Evolutionary conservation across 192 early-diverging fungal species (phyloP), one percentile per base, ranked within the genome.

Genomic region (Umbelopsis isabellina): DNA sequence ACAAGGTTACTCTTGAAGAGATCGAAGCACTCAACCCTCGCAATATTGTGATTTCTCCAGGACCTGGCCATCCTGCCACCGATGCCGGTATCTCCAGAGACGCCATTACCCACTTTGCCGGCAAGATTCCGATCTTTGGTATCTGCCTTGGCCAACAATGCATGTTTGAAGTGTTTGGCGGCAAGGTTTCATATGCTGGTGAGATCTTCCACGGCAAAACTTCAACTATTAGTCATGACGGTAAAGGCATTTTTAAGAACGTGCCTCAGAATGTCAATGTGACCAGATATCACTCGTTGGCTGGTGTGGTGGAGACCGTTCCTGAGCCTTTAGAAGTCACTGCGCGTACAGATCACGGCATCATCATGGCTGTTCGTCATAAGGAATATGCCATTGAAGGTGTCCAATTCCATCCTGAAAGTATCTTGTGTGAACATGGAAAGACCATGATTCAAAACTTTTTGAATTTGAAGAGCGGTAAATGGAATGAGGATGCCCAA

Each of bases 171-270:
- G 83, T 92, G 46, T 99, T 90, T 74, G 98, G 98, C 46, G 97
- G 96, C 44, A 90, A 88, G 1, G 97, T 99, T 23, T 89, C 83
- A 1, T 93, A 89, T 76, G 95, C 96, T 2, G 98, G 98, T 68
- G 96, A 98, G 83, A 95, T 98, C 78, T 87, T 96, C 45, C 98
- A 99, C 73, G 98, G 98, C 21, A 99, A 99, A 78, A 95, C 94
- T 22, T 90, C 91, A 7, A 83, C 87, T n/a, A 86, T 99, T 67
- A 87, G 83, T 22, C 98, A 99, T 73, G 97, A 98, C 75, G 92
- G 87, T 45, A 88, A 88, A 69, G 97, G 98, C 15, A 58, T 98
- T 22, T 99, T 93, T 81, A 77, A 85, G 41, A 88, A 87, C 73
- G 86, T 99, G 0, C 90, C 86, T 23, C 95, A 98, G 83, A 84